phyloP scores from a whole-genome alignment of 1,139 yeast genomes.

The Geotrichum restrictum region DNA sequence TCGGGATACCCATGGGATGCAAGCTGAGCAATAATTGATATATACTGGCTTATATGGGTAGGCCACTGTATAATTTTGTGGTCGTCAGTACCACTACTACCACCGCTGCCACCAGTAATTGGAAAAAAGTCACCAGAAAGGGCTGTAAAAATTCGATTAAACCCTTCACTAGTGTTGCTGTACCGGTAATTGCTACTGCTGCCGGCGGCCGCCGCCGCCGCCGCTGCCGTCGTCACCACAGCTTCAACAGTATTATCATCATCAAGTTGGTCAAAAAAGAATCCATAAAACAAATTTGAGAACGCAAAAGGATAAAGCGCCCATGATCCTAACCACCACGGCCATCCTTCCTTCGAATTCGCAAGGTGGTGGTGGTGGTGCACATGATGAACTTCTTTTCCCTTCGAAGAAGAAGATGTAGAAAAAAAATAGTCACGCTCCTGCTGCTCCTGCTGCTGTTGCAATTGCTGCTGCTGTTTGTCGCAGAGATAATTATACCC shows the following conservation, averaged over 20 bases:
- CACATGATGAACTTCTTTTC: too few species aligned
- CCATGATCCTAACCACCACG: constrained; percentile 41
- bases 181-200: too few species aligned
- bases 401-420: too few species aligned
- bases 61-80: background rate
- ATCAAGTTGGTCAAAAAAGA: constrained; percentile 36
- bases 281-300: constrained; percentile 40
- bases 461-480: too few species aligned
- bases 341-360: too few species aligned
- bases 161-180: background rate
- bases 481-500: constrained; percentile 35
- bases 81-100: too few species aligned
- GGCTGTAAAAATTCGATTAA: constrained; percentile 2
- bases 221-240: too few species aligned
- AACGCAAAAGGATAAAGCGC: constrained; percentile 41
- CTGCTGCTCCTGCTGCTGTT: too few species aligned
- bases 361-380: too few species aligned
- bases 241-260: background rate
- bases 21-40: constrained; percentile 34
- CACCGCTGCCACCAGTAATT: constrained; percentile 12
- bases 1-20: constrained; percentile 36
- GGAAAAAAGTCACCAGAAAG: constrained; percentile 28
- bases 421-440: too few species aligned
- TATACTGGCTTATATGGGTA: constrained; percentile 23
- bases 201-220: too few species aligned